Conservation (phyloP, 345 rosid species). For the Aurinia saxatilis region DNA sequence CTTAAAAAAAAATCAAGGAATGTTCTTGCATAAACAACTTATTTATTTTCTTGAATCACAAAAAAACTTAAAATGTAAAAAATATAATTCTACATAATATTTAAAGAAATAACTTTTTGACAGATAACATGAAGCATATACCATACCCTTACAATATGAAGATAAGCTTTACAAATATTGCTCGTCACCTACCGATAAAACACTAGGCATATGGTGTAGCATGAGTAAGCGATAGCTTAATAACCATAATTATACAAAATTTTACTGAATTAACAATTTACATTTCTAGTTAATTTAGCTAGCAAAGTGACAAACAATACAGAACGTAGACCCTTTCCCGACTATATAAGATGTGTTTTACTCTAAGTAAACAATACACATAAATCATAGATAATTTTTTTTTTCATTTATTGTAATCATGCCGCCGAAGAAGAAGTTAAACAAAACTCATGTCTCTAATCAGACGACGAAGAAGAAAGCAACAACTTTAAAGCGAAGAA, state of each 20-base stretch:
- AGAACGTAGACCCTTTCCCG: neutral
- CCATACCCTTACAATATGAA: no score
- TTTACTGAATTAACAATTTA: neutral
- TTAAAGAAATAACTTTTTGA: no score
- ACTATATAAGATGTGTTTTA: neutral
- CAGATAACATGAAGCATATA: no score
- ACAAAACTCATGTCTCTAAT: neutral
- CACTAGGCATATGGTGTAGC: neutral
- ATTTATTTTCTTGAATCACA: no score
- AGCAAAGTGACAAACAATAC: neutral
- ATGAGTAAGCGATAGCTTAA: neutral
- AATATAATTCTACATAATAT: no score
- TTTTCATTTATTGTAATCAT: neutral
- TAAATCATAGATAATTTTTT: no score
- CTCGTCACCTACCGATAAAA: neutral
- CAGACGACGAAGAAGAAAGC: neutral
- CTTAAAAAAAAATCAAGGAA: no score
- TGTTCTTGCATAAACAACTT: no score
- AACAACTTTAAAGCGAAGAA: neutral
- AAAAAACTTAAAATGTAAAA: no score
- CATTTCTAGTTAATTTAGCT: neutral
- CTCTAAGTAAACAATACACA: neutral
- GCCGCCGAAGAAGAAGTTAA: neutral
- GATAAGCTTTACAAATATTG: no score
- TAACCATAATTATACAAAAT: neutral